Percentiles rank a stretch among this genome's conserved stretches.
These are phyloP conservation scores for Pythium phragmiticola DNA, from an alignment of 352 stramenopile genomes.

Conservation along the genomic window DNA sequence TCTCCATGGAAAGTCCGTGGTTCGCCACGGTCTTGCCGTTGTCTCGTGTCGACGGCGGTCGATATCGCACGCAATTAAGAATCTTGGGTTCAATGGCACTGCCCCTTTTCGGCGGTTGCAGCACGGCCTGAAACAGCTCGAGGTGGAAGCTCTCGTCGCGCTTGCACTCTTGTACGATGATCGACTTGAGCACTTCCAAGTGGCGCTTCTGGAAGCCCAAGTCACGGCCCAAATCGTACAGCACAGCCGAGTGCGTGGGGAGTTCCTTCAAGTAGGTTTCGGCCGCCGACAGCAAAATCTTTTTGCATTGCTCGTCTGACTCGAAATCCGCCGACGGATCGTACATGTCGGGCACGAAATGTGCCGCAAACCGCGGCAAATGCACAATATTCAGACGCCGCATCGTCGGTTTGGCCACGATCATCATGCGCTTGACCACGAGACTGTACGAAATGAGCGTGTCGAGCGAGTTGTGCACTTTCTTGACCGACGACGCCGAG, in stretches of 20 bases:
- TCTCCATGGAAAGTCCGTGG: slow-evolving; percentile 59
- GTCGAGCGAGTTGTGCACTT: slow-evolving; percentile 73
- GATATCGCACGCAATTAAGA: slow-evolving; percentile 80
- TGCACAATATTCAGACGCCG: slow-evolving; percentile 79
- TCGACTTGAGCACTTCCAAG: slow-evolving; percentile 54
- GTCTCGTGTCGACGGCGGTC: slow-evolving; percentile 23
- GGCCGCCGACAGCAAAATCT: slow-evolving; percentile 50
- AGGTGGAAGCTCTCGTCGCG: slow-evolving; percentile 54
- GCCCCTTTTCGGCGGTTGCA: slow-evolving; percentile 52
- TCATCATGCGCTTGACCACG: slow-evolving; percentile 84
- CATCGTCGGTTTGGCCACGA: slow-evolving; percentile 58
- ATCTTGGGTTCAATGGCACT: slow-evolving; percentile 63
- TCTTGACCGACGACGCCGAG: slow-evolving; percentile 50
- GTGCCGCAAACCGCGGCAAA: slow-evolving; percentile 59
- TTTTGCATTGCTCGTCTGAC: slow-evolving; percentile 78
- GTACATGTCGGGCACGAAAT: slow-evolving; percentile 66
- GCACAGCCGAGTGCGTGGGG: slow-evolving; percentile 57
- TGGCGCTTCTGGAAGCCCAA: slow-evolving; percentile 69
- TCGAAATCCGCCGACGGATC: slow-evolving; percentile 73
- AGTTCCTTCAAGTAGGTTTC: slow-evolving; percentile 63
- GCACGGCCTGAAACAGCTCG: slow-evolving; percentile 74
- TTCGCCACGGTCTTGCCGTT: not conserved
- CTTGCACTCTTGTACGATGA: slow-evolving; percentile 73
- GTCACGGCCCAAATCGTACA: slow-evolving; percentile 70
- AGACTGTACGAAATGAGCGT: slow-evolving; percentile 76